Conservation (phyloP, 2,329 filamentous ascomycete genomes). For the Lecanicillium sp. region DNA sequence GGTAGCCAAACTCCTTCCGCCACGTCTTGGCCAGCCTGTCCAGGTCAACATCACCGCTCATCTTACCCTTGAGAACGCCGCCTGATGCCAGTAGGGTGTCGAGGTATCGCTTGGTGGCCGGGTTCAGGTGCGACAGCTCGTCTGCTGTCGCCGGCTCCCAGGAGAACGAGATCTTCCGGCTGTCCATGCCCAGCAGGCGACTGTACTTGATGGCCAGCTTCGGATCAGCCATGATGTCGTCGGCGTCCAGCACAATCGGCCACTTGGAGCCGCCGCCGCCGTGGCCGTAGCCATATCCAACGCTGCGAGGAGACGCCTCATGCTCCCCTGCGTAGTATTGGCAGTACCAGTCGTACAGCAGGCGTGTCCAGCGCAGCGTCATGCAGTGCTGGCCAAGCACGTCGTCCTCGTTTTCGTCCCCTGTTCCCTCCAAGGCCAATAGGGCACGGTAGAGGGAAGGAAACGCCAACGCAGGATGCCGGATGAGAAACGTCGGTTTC, state of each 20-base stretch:
- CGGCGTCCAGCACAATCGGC: neutral
- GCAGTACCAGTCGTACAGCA: constrained; percentile 6
- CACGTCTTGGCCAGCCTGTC: constrained; percentile 10
- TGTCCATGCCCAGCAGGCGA: neutral
- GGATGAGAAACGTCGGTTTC: constrained; percentile 26
- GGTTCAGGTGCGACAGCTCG: neutral
- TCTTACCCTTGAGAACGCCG: constrained; percentile 4
- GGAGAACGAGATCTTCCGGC: neutral
- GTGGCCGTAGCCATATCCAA: neutral
- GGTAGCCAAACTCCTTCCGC: constrained; percentile 10
- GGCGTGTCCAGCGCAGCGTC: constrained; percentile 5
- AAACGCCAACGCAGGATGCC: constrained; percentile 29
- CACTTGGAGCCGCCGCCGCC: neutral
- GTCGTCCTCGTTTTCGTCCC: neutral
- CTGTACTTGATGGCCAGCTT: neutral
- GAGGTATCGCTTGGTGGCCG: neutral
- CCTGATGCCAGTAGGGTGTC: neutral
- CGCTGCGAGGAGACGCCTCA: too few species aligned
- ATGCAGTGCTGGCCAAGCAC: neutral
- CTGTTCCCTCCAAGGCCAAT: neutral
- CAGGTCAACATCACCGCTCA: constrained; percentile 9
- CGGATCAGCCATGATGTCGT: neutral
- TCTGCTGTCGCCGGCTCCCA: neutral
- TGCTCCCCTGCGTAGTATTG: neutral
- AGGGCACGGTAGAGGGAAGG: constrained; percentile 18